Conservation (phyloP, 441 rosid species). For the Eruca vesicaria region DNA sequence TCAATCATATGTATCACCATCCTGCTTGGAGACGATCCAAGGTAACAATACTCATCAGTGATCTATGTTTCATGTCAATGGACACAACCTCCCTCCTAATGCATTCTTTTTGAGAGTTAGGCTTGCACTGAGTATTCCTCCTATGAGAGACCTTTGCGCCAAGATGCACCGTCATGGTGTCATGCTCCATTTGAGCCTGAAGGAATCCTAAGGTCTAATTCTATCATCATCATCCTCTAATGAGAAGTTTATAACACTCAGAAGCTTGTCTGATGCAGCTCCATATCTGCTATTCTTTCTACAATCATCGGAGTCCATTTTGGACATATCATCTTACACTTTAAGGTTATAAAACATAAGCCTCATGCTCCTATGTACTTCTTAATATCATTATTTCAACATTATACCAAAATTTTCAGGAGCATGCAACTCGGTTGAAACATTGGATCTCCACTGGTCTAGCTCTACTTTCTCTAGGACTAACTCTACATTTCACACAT, state of each 20-base stretch:
- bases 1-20: constrained; percentile 66
- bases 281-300: constrained; percentile 73
- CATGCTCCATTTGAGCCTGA: constrained; percentile 89
- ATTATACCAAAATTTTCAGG: constrained; percentile 40
- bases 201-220: constrained; percentile 71
- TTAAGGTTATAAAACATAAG: constrained; percentile 47
- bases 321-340: constrained; percentile 69
- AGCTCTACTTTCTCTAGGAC: constrained; percentile 54
- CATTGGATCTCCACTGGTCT: constrained; percentile 67
- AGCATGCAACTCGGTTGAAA: constrained; percentile 58
- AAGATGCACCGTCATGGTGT: constrained; percentile 82
- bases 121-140: constrained; percentile 72
- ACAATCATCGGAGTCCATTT: constrained; percentile 80
- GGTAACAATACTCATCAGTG: constrained; percentile 38
- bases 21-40: constrained; percentile 93
- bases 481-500: constrained; percentile 63
- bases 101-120: constrained; percentile 33
- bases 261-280: constrained; percentile 54
- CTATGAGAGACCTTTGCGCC: constrained; percentile 48
- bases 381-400: background rate
- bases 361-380: background rate
- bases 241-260: background rate
- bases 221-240: constrained; percentile 7
- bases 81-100: background rate
- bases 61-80: too few species aligned